Evolutionary conservation across 2,329 filamentous ascomycete genomes (phyloP).

Genomic region (Penicillium olsonii): DNA sequence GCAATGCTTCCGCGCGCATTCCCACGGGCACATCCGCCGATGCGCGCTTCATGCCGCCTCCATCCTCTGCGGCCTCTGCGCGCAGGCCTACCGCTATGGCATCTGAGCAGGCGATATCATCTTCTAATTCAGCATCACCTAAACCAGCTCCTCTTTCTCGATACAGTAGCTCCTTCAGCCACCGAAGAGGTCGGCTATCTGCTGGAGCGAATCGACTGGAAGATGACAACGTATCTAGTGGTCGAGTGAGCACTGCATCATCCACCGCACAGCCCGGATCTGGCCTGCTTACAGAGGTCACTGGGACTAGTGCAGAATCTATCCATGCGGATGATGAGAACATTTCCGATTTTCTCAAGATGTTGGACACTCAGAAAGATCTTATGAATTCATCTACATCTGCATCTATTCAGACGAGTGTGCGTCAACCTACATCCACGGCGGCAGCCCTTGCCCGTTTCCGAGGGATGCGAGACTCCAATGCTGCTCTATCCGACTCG

Average conservation of each 20-base stretch:
- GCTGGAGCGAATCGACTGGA: slow-evolving; percentile 64
- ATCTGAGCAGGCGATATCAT: slow-evolving; percentile 63
- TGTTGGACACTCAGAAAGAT: slow-evolving; percentile 84
- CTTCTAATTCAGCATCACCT: slow-evolving; percentile 73
- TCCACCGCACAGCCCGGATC: slow-evolving; percentile 69
- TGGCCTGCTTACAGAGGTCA: slow-evolving; percentile 71
- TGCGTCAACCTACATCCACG: slow-evolving; percentile 75
- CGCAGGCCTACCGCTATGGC: slow-evolving; percentile 53
- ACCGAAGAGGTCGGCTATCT: slow-evolving; percentile 75
- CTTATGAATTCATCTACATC: slow-evolving; percentile 68
- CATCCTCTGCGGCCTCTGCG: slow-evolving; percentile 39
- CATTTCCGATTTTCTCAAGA: slow-evolving; percentile 88
- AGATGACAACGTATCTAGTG: slow-evolving; percentile 59
- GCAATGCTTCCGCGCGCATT: slow-evolving; percentile 48
- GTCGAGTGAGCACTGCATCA: slow-evolving; percentile 52
- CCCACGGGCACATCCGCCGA: slow-evolving; percentile 42
- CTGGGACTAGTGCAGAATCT: slow-evolving; percentile 63
- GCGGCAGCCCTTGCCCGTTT: slow-evolving; percentile 81
- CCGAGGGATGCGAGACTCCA: slow-evolving; percentile 84
- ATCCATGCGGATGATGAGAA: slow-evolving; percentile 85
- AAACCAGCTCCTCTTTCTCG: slow-evolving; percentile 75
- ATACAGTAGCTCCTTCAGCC: slow-evolving; percentile 93
- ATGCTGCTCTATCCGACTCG: slow-evolving; percentile 85
- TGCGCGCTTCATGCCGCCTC: slow-evolving; percentile 40
- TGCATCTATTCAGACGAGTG: slow-evolving; percentile 63